Evolutionary conservation across 305 asterid genomes (phyloP).

Genomic region (Euphrasia arctica): DNA sequence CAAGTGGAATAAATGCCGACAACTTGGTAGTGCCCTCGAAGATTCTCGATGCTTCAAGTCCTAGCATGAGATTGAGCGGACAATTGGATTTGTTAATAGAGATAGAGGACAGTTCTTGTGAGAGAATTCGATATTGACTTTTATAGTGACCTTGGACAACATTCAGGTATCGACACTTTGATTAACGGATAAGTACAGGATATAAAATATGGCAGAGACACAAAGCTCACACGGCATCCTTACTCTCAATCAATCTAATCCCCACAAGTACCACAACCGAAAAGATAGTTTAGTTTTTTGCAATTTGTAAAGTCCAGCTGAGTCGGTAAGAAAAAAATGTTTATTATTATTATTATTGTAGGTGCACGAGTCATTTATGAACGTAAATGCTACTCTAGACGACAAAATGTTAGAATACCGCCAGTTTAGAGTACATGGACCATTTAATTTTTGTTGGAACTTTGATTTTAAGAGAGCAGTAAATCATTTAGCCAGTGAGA

Average conservation of each 20-base stretch:
- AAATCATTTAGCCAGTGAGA: conserved; percentile 1
- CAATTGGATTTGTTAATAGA: neutral
- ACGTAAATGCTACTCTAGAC: neutral
- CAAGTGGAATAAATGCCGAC: conserved; percentile 67
- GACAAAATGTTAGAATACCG: neutral
- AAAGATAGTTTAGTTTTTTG: conserved; percentile 14
- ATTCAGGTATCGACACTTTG: neutral
- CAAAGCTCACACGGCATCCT: conserved; percentile 6
- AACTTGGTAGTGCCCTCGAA: conserved; percentile 52
- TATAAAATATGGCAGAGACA: conserved; percentile 10
- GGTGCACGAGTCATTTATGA: neutral
- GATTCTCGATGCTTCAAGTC: conserved; percentile 71
- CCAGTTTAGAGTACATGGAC: conserved; percentile 2
- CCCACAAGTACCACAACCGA: conserved; percentile 14
- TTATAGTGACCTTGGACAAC: neutral
- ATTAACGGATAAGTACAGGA: neutral
- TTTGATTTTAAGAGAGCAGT: neutral
- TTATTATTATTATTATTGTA: neutral
- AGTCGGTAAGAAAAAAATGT: too few species aligned
- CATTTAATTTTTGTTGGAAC: neutral
- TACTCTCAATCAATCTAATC: neutral
- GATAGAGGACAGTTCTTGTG: neutral
- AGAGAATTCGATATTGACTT: neutral
- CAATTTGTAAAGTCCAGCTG: neutral
- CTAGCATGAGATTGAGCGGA: conserved; percentile 30